Conservation (phyloP, 495 filamentous ascomycete genomes). For the Corynascus novoguineensis region DNA sequence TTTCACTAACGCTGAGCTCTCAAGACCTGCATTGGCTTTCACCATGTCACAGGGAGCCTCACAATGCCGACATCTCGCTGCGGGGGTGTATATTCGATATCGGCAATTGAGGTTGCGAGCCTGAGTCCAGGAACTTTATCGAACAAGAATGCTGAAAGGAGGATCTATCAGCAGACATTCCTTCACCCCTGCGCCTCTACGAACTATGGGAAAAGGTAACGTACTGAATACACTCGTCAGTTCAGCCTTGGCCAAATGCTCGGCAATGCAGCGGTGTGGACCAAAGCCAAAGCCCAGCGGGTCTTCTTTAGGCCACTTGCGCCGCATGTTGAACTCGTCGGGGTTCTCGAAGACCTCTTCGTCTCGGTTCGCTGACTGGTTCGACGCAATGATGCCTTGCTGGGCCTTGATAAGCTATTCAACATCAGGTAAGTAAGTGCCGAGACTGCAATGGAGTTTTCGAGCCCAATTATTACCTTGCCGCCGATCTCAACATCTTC, state of each 20-base stretch:
- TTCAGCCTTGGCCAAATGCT: slow-evolving; percentile 38
- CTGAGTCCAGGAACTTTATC: slow-evolving; percentile 31
- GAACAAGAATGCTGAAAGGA: slow-evolving; percentile 27
- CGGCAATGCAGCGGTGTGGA: slow-evolving; percentile 41
- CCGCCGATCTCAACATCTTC: slow-evolving; percentile 41
- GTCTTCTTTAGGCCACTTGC: slow-evolving; percentile 31
- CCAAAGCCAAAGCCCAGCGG: slow-evolving; percentile 43
- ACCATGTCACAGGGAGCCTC: slow-evolving; percentile 30
- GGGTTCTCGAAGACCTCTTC: slow-evolving; percentile 39
- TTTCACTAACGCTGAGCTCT: no score
- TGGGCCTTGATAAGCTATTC: slow-evolving; percentile 32
- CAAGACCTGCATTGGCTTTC: no score
- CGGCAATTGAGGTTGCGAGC: slow-evolving; percentile 32
- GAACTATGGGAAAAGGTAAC: slow-evolving; percentile 1
- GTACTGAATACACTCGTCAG: slow-evolving; percentile 38
- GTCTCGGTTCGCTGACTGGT: slow-evolving; percentile 44
- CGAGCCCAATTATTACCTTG: slow-evolving; percentile 13
- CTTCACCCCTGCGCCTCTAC: not conserved
- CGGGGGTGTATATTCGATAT: slow-evolving; percentile 35
- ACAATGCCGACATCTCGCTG: slow-evolving; percentile 37
- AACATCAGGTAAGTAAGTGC: not conserved
- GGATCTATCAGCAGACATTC: not conserved
- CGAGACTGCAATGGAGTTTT: not conserved
- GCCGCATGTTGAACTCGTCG: slow-evolving; percentile 40
- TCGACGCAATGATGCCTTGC: slow-evolving; percentile 44